Base-by-base conservation (phyloP, 2,329 filamentous ascomycete species). In the Decorospora gaudefroyi region DNA sequence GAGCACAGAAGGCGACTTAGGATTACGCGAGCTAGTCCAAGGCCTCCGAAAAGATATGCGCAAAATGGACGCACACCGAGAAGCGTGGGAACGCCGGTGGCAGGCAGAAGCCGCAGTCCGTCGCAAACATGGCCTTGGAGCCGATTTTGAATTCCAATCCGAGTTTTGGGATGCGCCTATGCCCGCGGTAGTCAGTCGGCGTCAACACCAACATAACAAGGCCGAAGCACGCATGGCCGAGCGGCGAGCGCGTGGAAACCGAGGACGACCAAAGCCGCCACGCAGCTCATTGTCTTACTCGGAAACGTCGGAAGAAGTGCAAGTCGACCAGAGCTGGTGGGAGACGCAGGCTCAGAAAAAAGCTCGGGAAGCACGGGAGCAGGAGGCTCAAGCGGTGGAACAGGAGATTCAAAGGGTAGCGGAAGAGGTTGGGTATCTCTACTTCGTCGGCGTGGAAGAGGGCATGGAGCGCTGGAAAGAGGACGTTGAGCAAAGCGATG, bases 381-480 rank as follows among this genome's bases (percentile, higher is more conserved):
- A 38, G 18, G 31, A 42, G 9, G 59, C 59, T 27, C 46, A 59
- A 17, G 32, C 18, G 1, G 42, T 51, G 5, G 41, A 53, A 16
- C 12, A 52, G 23, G 48, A 55, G 26, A 46, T 42, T 11, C 18
- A 39, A n/a, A 58, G 49, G 19, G 49, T 51, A 1, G 55, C 49
- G 12, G 33, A 45, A 7, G 52, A 65, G n/a, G 54, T 65, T 10
- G 60, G 64, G 7, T 67, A 60, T 29, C 43, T 67, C 11, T 65
- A 64, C 33, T 61, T 63, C 17, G 51, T 64, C 2, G 62, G 56
- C 3, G 30, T 9, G 30, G 30, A 1, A 13, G 47, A 51, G 11
- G 32, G 48, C 6, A 6, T 52, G 22, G 44, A 51, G 11, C 27
- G 38, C 4, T 59, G 55, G 59, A 47, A 30, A 9, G 51, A 51